These are phyloP conservation scores for Thalassiosira profunda DNA, from an alignment of 108 stramenopile species.

Conservation along the genomic window DNA sequence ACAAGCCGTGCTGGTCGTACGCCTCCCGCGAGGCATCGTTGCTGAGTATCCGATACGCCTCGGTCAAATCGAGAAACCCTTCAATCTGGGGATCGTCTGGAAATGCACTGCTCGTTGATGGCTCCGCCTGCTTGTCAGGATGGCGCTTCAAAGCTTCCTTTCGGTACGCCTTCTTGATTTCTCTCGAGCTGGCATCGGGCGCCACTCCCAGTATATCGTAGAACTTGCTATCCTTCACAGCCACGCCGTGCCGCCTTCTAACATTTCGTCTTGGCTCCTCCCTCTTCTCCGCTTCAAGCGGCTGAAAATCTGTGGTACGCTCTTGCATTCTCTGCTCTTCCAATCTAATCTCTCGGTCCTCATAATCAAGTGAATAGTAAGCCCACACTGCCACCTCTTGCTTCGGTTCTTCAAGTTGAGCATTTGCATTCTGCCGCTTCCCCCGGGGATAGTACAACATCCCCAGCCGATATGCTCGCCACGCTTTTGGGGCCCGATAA, in stretches of 20 bases:
- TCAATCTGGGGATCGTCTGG: constrained; percentile 82
- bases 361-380: constrained; percentile 27
- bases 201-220: constrained; percentile 89
- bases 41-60: constrained; percentile 92
- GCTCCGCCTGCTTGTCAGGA: constrained; percentile 92
- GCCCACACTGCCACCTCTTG: constrained; percentile 21
- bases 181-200: constrained; percentile 77
- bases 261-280: constrained; percentile 6
- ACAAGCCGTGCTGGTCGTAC: constrained; percentile 91
- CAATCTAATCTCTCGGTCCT: constrained; percentile 28
- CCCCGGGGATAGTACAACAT: constrained; percentile 22
- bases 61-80: constrained; percentile 90
- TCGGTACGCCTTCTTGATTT: constrained; percentile 95
- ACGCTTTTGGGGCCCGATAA: constrained; percentile 16
- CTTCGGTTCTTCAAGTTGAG: not conserved
- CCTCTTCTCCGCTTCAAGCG: not conserved
- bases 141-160: constrained; percentile 84
- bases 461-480: constrained; percentile 3
- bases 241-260: constrained; percentile 44
- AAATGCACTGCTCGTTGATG: too few species aligned
- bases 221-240: constrained; percentile 86
- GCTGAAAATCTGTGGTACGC: too few species aligned
- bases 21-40: constrained; percentile 81
- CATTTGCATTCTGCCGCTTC: not conserved
- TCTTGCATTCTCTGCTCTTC: constrained; percentile 31